A percentile compares a stretch with the other conserved stretches of the same genome.
phyloP scores from a whole-genome alignment of 1,284 basidiomycete species.

The Ustilago cynodontis region DNA sequence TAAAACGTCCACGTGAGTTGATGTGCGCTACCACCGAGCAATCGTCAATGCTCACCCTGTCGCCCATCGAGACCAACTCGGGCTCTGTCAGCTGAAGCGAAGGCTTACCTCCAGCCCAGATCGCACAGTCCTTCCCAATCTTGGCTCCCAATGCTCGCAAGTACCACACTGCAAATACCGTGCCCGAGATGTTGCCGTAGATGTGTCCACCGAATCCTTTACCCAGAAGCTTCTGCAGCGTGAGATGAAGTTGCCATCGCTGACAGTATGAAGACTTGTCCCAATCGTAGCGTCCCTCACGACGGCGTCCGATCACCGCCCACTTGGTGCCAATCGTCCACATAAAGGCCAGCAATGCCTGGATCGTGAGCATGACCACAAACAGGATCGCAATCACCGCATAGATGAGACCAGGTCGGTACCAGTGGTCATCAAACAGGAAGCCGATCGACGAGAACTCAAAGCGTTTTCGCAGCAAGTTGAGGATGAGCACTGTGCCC shows the following conservation, averaged over 20 bases:
- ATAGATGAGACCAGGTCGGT: constrained; percentile 67
- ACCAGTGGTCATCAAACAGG: constrained; percentile 69
- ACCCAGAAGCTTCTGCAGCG: constrained; percentile 63
- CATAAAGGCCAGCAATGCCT: constrained; percentile 61
- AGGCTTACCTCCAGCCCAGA: constrained; percentile 70
- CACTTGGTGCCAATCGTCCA: constrained; percentile 69
- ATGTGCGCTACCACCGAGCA: constrained; percentile 70
- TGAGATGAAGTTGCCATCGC: constrained; percentile 69
- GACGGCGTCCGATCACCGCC: constrained; percentile 66
- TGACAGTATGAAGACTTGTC: constrained; percentile 70
- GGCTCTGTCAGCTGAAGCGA: constrained; percentile 69
- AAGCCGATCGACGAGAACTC: constrained; percentile 40
- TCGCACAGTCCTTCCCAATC: constrained; percentile 65
- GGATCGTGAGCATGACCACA: constrained; percentile 61
- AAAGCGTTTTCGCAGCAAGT: constrained; percentile 58
- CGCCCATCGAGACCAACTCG: constrained; percentile 68
- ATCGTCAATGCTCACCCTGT: constrained; percentile 67
- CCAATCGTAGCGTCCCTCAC: constrained; percentile 70
- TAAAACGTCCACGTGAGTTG: constrained; percentile 69
- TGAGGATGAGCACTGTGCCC: constrained; percentile 64
- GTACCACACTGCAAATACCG: constrained; percentile 66
- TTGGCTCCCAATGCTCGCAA: constrained; percentile 65
- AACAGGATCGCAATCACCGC: constrained; percentile 64
- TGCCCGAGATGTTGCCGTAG: constrained; percentile 64
- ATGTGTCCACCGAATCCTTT: constrained; percentile 68